A percentile compares a stretch with the other conserved stretches of the same genome.
phyloP scores from a whole-genome alignment of 805 yeast species.

The Grigorovia jiainica region DNA sequence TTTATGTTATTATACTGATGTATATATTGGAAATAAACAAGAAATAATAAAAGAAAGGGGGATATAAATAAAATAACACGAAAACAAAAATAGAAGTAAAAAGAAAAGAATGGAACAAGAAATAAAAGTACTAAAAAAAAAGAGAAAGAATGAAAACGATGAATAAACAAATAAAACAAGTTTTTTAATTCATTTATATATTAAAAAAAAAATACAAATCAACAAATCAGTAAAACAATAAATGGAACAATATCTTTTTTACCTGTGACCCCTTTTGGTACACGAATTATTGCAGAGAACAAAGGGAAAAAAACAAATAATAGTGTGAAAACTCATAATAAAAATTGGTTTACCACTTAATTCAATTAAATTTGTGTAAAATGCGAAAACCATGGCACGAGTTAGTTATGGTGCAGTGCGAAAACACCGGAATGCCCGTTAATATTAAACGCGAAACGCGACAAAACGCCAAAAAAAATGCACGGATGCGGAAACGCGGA shows the following conservation, averaged over 20 bases:
- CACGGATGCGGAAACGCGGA: constrained; percentile 4
- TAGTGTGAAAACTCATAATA: neutral
- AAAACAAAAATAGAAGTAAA: neutral
- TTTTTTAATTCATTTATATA: too few species aligned
- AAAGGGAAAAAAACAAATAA: neutral
- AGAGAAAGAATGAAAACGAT: too few species aligned
- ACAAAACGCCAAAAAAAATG: neutral
- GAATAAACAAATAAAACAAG: too few species aligned
- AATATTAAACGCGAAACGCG: constrained; percentile 4
- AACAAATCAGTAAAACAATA: too few species aligned
- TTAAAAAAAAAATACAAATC: too few species aligned
- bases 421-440: constrained; percentile 13
- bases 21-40: neutral
- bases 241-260: too few species aligned
- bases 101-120: too few species aligned
- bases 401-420: constrained; percentile 12
- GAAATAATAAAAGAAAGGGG: neutral
- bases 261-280: too few species aligned
- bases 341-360: too few species aligned
- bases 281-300: neutral
- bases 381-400: too few species aligned
- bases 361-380: too few species aligned
- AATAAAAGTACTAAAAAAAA: too few species aligned
- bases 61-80: neutral
- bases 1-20: neutral